phyloP scores from a whole-genome alignment of 208 protist species.

The Acanthamoeba sp. region DNA sequence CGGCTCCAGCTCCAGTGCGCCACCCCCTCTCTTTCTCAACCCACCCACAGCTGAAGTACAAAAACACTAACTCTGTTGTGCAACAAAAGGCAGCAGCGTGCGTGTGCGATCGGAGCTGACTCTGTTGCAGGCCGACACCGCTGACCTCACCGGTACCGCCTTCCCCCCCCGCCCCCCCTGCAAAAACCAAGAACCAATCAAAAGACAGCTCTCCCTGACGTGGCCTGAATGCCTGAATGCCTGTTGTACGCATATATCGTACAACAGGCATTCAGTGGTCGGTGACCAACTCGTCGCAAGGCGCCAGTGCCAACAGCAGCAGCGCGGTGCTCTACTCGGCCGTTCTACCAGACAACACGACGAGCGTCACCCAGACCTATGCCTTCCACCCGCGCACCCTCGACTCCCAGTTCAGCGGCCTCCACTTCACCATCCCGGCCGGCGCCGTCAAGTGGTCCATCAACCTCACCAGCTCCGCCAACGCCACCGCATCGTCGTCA shows the following conservation, averaged over 20 bases:
- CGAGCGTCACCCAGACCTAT: not conserved
- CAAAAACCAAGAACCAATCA: no score
- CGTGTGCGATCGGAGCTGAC: not conserved
- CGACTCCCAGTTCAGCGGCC: not conserved
- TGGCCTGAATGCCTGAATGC: no score
- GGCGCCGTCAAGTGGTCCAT: conserved; percentile 28
- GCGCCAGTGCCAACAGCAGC: not conserved
- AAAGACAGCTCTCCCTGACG: no score
- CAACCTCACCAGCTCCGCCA: conserved; percentile 1
- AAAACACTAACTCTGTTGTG: no score
- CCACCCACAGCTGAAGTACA: no score
- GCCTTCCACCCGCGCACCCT: not conserved
- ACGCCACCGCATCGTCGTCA: not conserved
- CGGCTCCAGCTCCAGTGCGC: not conserved
- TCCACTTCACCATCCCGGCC: conserved; percentile 1
- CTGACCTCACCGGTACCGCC: not conserved
- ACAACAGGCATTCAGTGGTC: not conserved
- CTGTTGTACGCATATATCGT: no score
- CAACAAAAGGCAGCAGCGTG: not conserved
- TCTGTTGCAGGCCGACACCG: not conserved
- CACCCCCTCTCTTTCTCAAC: no score
- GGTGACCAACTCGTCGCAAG: not conserved
- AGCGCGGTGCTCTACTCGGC: not conserved
- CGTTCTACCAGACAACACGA: not conserved
- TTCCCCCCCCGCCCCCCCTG: no score